Evolutionary conservation across 371 early-diverging fungal species (phyloP).

Genomic region (Apophysomyces variabilis): DNA sequence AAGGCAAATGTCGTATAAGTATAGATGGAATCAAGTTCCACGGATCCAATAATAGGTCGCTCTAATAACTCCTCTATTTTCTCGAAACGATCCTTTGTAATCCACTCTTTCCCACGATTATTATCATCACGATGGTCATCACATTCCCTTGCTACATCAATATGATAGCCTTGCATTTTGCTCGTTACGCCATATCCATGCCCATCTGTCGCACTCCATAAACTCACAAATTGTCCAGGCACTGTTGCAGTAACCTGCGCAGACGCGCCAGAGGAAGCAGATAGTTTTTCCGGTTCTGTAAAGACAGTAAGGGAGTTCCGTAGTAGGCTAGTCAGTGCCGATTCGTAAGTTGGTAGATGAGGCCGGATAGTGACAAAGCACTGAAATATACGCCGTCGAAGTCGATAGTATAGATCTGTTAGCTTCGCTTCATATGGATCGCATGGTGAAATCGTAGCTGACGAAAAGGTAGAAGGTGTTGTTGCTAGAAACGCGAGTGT

Average conservation of each 20-base stretch:
- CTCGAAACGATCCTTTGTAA: slow-evolving; percentile 61
- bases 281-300: slow-evolving; percentile 60
- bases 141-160: slow-evolving; percentile 46
- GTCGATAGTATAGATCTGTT: slow-evolving; percentile 64
- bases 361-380: slow-evolving; percentile 76
- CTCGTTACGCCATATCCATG: slow-evolving; percentile 69
- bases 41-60: slow-evolving; percentile 64
- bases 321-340: slow-evolving; percentile 59
- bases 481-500: slow-evolving; percentile 68
- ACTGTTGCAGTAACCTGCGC: slow-evolving; percentile 56
- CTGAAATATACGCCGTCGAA: slow-evolving; percentile 73
- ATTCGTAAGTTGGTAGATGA: slow-evolving; percentile 67
- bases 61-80: slow-evolving; percentile 60
- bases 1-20: slow-evolving; percentile 54
- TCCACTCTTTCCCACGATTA: slow-evolving; percentile 58
- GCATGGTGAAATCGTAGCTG: slow-evolving; percentile 47
- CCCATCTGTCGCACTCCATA: slow-evolving; percentile 65
- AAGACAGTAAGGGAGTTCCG: slow-evolving; percentile 59
- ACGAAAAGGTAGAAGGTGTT: slow-evolving; percentile 58
- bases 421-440: slow-evolving; percentile 49
- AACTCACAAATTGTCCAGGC: slow-evolving; percentile 59
- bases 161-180: slow-evolving; percentile 59
- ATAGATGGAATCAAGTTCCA: slow-evolving; percentile 63
- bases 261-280: slow-evolving; percentile 57
- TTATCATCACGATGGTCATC: slow-evolving; percentile 43